A percentile compares a stretch with the other conserved stretches of the same genome.
Conservation (phyloP, 2,329 filamentous ascomycete species). For the Colletotrichum incanum region DNA sequence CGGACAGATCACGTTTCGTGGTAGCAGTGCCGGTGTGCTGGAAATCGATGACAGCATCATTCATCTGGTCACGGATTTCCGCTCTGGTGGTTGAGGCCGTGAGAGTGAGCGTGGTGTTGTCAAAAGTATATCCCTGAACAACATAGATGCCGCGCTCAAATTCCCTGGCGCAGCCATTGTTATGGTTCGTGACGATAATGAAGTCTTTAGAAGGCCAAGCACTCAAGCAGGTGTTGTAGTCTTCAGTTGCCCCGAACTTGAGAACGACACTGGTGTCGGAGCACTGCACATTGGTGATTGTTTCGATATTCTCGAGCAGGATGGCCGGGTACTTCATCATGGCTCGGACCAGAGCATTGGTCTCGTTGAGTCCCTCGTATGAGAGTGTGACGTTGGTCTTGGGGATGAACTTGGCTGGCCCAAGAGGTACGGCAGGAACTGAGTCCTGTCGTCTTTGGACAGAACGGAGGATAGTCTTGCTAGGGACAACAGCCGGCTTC, state of each 20-base stretch:
- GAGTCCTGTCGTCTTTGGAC: conserved; percentile 22
- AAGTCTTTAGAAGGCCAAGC: conserved; percentile 47
- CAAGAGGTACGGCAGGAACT: conserved; percentile 12
- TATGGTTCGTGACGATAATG: conserved; percentile 59
- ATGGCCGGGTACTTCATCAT: conserved; percentile 44
- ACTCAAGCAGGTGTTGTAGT: conserved; percentile 43
- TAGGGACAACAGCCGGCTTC: background rate
- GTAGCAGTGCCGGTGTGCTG: conserved; percentile 37
- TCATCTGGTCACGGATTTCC: conserved; percentile 36
- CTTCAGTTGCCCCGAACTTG: conserved; percentile 39
- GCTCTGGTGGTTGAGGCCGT: conserved; percentile 28
- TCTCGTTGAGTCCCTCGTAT: conserved; percentile 42
- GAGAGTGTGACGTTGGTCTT: conserved; percentile 42
- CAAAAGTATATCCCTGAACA: conserved; percentile 44
- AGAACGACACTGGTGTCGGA: conserved; percentile 38
- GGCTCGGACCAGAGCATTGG: conserved; percentile 39
- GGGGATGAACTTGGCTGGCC: conserved; percentile 44
- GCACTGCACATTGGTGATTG: conserved; percentile 40
- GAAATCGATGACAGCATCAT: conserved; percentile 41
- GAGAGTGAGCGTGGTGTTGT: conserved; percentile 33
- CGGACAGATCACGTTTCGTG: conserved; percentile 36
- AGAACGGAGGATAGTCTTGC: conserved; percentile 31
- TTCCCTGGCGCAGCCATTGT: conserved; percentile 56
- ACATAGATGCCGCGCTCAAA: conserved; percentile 58
- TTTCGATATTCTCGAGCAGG: conserved; percentile 44